Evolutionary conservation across 2,329 filamentous ascomycete genomes (phyloP).

Genomic region (Claviceps purpurea): DNA sequence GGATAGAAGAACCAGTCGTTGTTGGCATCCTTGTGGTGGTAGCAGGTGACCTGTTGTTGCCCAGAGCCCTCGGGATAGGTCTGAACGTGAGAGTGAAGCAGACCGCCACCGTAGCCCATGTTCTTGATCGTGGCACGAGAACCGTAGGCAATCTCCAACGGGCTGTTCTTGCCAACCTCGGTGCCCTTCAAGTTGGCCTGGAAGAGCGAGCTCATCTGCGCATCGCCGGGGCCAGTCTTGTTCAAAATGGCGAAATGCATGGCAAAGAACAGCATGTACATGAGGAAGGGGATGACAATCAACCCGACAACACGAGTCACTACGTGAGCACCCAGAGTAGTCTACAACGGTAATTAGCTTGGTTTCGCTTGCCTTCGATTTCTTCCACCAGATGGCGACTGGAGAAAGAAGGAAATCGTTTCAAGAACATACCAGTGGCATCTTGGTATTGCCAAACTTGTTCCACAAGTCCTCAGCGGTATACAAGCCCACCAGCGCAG

Average conservation of each 20-base stretch:
- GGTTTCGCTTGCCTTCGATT: not conserved
- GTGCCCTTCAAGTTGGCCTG: conserved; percentile 92
- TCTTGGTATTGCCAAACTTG: conserved; percentile 89
- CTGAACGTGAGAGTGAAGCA: conserved; percentile 92
- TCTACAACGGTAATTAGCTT: conserved; percentile 12
- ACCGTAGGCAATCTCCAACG: conserved; percentile 79
- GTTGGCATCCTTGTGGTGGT: conserved; percentile 98
- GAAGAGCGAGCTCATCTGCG: conserved; percentile 99
- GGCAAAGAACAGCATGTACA: conserved; percentile 94
- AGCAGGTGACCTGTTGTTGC: conserved; percentile 97
- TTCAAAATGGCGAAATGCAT: conserved; percentile 89
- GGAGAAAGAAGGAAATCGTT: not conserved
- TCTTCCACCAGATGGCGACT: not conserved
- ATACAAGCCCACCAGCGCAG: conserved; percentile 87
- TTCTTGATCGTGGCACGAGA: conserved; percentile 93
- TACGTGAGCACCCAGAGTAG: conserved; percentile 64
- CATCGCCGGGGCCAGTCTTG: conserved; percentile 88
- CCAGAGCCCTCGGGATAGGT: conserved; percentile 86
- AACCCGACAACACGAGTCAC: conserved; percentile 70
- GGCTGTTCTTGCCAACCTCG: conserved; percentile 86
- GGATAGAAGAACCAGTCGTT: conserved; percentile 99
- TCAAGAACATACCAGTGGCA: conserved; percentile 54
- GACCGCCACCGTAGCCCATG: conserved; percentile 95
- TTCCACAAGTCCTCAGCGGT: conserved; percentile 95
- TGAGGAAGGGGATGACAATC: conserved; percentile 75